Conservation (phyloP, 768 basidiomycete species). For the Suillus variegatus region DNA sequence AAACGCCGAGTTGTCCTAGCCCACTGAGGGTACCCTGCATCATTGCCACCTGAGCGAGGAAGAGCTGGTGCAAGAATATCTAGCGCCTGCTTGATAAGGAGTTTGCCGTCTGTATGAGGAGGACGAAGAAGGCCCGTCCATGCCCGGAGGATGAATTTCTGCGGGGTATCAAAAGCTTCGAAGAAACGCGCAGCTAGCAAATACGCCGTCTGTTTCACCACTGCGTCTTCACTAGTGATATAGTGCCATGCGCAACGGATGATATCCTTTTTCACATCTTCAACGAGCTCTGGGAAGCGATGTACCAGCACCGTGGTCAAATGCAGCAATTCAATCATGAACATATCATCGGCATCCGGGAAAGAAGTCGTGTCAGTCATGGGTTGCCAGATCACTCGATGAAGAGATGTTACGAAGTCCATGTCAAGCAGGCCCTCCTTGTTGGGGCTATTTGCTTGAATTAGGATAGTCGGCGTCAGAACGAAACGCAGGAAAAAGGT, state of each 20-base stretch:
- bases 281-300: constrained; percentile 76
- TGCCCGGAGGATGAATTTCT: constrained; percentile 87
- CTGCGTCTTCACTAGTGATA: constrained; percentile 81
- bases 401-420: constrained; percentile 69
- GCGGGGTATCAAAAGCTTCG: constrained; percentile 82
- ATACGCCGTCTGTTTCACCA: constrained; percentile 92
- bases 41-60: constrained; percentile 61
- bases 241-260: constrained; percentile 93
- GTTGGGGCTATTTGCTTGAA: constrained; percentile 62
- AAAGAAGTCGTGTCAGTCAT: constrained; percentile 58
- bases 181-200: constrained; percentile 92
- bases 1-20: constrained; percentile 83
- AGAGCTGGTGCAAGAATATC: constrained; percentile 85
- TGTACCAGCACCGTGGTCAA: constrained; percentile 89
- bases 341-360: constrained; percentile 72
- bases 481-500: constrained; percentile 78
- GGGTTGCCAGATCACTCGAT: constrained; percentile 80
- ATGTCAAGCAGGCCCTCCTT: constrained; percentile 67
- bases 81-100: constrained; percentile 80
- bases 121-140: constrained; percentile 89
- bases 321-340: constrained; percentile 89
- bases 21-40: constrained; percentile 71
- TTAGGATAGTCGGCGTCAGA: constrained; percentile 82
- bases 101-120: constrained; percentile 75
- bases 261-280: constrained; percentile 85